phyloP scores from a whole-genome alignment of 495 filamentous ascomycete genomes.

The Bathelium albidoporum region DNA sequence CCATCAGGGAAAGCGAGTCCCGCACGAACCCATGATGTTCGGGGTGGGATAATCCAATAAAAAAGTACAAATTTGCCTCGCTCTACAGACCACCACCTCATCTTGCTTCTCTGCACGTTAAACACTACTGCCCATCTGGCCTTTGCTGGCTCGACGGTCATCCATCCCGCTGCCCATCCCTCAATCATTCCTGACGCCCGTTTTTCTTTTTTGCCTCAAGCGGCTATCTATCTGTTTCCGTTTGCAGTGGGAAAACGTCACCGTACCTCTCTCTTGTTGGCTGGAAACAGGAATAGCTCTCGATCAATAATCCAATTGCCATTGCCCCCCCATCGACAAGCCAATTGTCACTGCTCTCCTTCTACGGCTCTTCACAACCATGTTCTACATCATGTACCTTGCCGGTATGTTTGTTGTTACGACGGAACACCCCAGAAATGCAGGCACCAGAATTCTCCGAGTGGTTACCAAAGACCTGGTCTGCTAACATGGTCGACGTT shows the following conservation, averaged over 20 bases:
- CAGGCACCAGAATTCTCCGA: neutral
- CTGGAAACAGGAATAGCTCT: neutral
- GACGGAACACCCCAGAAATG: neutral
- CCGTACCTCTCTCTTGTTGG: neutral
- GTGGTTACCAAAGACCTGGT: neutral
- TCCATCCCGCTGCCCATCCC: neutral
- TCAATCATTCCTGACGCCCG: neutral
- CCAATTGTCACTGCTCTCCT: neutral
- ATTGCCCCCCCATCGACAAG: neutral
- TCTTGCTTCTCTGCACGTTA: conserved; percentile 5
- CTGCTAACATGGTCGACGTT: neutral
- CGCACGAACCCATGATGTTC: conserved; percentile 3
- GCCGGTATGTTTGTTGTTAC: conserved; percentile 41
- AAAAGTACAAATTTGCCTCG: conserved; percentile 1
- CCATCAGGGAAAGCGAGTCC: neutral
- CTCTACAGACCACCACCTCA: neutral
- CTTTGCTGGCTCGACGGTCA: conserved; percentile 3
- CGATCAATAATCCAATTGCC: neutral
- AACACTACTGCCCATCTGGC: neutral
- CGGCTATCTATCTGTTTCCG: neutral
- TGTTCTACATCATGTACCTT: conserved; percentile 64
- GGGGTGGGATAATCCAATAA: conserved; percentile 6
- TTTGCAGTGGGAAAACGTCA: neutral
- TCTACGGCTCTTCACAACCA: conserved; percentile 19
- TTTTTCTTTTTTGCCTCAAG: neutral